Base-by-base conservation (phyloP, 2,329 filamentous ascomycete species). In the Chlorencoelia australis region DNA sequence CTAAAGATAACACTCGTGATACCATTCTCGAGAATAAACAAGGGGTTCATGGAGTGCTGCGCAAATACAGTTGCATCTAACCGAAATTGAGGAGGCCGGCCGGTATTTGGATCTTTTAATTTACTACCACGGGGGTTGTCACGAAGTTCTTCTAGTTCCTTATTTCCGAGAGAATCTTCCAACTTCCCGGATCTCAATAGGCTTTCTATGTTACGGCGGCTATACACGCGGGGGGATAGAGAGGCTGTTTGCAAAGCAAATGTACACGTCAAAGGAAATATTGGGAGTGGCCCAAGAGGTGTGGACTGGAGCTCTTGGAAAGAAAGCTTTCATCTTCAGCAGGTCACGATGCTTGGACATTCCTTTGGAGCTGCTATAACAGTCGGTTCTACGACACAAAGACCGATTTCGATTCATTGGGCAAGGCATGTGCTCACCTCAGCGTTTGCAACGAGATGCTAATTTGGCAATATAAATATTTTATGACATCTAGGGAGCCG, bases 361-460 rank as follows among this genome's bases (percentile, higher is more conserved):
- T 79, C 73, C 2, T 82, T 82, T 45, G 77, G 77, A 13, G 76
- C 74, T 2, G 76, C 76, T 7, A 79, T 76, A 1, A 66, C 71
- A 0, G 66, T 77, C 2, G 74, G 63, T 76, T 4, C 61, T 79
- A 21, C 62, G 78, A 14, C 62, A 71, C 33, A 55, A 61, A 17
- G 62, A 72, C 15, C 61, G 66, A 8, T 75, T 79, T 41, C 47
- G 60, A 7, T 78, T 71, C 55, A 60, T 81, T 15, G 65, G 70
- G 3, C 75, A 79, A 48, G 76, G 74, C 2, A 72, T n/a, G n/a
- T n/a, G n/a, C n/a, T n/a, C n/a, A n/a, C n/a, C n/a, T n/a, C n/a
- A n/a, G n/a, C n/a, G n/a, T n/a, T n/a, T n/a, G n/a, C n/a, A n/a
- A n/a, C n/a, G n/a, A n/a, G n/a, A n/a, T n/a, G n/a, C n/a, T n/a